Conservation (phyloP, 2,329 filamentous ascomycete species). For the Ceratocystis diversiconidia region DNA sequence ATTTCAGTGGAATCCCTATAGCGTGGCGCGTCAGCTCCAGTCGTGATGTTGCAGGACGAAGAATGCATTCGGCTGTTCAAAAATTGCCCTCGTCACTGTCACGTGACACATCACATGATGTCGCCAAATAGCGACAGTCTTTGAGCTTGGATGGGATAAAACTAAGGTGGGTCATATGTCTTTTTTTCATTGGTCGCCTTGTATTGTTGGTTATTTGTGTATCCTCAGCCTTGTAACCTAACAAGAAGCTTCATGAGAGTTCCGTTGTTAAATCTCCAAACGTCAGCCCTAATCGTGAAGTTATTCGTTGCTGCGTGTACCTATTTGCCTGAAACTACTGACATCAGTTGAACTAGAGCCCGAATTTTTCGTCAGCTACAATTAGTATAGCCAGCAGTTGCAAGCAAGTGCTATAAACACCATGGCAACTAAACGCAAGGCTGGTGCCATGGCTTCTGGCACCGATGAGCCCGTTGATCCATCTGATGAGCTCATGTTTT, state of each 20-base stretch:
- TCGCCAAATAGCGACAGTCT: not conserved
- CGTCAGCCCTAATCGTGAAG: not conserved
- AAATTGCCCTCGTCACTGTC: constrained; percentile 16
- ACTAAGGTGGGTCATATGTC: constrained; percentile 6
- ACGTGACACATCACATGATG: constrained; percentile 15
- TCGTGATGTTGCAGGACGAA: constrained; percentile 12
- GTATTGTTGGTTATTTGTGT: not conserved
- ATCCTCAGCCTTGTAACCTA: constrained; percentile 6
- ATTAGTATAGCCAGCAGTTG: not conserved
- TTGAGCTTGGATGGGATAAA: not conserved
- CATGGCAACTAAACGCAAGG: constrained; percentile 94
- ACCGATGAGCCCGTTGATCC: constrained; percentile 80
- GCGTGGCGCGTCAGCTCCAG: constrained; percentile 10
- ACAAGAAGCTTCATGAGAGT: not conserved
- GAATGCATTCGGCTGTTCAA: constrained; percentile 8
- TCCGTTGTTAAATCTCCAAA: not conserved
- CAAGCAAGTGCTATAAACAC: constrained; percentile 18
- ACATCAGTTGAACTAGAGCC: not conserved
- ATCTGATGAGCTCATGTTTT: constrained; percentile 84
- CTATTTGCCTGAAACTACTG: not conserved
- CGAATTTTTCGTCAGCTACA: not conserved
- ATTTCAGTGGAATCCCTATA: not conserved
- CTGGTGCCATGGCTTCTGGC: constrained; percentile 26
- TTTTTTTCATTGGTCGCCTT: constrained; percentile 14
- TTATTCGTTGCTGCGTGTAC: not conserved